These are phyloP conservation scores for Canavalia gladiata DNA, from an alignment of 306 rosid genomes.

Conservation along the genomic window DNA sequence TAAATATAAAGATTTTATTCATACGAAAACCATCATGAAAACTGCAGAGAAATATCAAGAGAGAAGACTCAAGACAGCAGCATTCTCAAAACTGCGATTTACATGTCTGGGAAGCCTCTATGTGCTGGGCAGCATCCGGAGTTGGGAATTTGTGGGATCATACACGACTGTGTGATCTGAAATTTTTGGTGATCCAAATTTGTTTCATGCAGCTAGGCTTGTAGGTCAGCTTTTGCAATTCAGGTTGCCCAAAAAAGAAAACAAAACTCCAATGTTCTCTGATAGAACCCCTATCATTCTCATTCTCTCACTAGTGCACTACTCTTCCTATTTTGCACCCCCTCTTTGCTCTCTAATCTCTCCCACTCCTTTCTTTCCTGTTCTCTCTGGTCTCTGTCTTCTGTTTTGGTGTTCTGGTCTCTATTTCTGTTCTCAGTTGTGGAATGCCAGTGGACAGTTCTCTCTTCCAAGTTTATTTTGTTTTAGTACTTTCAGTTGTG, in stretches of 20 bases:
- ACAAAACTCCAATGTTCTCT: no score
- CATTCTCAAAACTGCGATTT: neutral
- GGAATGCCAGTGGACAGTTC: neutral
- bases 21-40: neutral
- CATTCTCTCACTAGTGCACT: neutral
- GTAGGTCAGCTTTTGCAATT: neutral
- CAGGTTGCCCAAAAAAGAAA: neutral
- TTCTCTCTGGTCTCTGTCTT: neutral
- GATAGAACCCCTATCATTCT: neutral
- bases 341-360: neutral
- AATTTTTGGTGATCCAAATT: neutral
- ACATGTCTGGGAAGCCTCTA: no score
- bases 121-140: no score
- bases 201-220: neutral
- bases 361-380: neutral
- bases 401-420: neutral
- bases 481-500: neutral
- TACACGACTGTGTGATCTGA: neutral
- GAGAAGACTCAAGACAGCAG: neutral
- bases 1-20: conserved; percentile 10
- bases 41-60: neutral
- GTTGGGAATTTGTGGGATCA: no score
- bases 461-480: neutral
- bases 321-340: neutral
- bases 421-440: neutral